Percentiles rank a stretch among this genome's conserved stretches.
Conservation (phyloP, 768 basidiomycete species). For the Aureoboletus auriporus region DNA sequence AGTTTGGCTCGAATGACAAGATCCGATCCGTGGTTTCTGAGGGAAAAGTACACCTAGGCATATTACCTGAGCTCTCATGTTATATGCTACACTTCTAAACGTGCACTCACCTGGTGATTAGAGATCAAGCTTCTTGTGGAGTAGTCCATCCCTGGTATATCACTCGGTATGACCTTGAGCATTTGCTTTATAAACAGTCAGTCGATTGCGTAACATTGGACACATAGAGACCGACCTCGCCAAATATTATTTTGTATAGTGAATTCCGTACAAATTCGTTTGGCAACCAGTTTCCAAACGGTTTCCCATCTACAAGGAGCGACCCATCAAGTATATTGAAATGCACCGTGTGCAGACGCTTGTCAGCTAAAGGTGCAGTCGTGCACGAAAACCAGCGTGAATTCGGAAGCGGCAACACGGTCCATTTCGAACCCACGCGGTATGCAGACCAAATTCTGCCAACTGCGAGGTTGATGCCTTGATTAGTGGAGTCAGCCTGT, state of each 20-base stretch:
- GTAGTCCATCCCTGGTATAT: constrained; percentile 21
- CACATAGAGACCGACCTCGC: no score
- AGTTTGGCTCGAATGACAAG: constrained; percentile 10
- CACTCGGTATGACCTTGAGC: constrained; percentile 13
- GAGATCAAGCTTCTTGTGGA: constrained; percentile 13
- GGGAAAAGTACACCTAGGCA: constrained; percentile 10
- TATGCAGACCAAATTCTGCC: no score
- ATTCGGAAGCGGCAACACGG: no score
- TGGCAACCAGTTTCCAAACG: constrained; percentile 12
- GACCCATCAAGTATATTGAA: constrained; percentile 6
- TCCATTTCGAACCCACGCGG: no score
- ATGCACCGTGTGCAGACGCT: no score
- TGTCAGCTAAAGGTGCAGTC: no score
- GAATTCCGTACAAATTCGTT: constrained; percentile 6
- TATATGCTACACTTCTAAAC: not conserved
- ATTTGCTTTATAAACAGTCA: constrained; percentile 1
- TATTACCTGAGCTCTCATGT: not conserved
- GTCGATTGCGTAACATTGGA: no score
- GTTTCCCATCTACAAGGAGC: constrained; percentile 20
- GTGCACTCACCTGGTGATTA: constrained; percentile 13
- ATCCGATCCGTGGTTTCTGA: not conserved
- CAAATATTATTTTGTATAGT: constrained; percentile 15
- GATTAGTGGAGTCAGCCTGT: no score
- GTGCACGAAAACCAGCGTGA: no score
- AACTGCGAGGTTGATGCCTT: no score